These are phyloP conservation scores for Hypericum perforatum DNA, from an alignment of 345 rosid species.

Conservation along the genomic window DNA sequence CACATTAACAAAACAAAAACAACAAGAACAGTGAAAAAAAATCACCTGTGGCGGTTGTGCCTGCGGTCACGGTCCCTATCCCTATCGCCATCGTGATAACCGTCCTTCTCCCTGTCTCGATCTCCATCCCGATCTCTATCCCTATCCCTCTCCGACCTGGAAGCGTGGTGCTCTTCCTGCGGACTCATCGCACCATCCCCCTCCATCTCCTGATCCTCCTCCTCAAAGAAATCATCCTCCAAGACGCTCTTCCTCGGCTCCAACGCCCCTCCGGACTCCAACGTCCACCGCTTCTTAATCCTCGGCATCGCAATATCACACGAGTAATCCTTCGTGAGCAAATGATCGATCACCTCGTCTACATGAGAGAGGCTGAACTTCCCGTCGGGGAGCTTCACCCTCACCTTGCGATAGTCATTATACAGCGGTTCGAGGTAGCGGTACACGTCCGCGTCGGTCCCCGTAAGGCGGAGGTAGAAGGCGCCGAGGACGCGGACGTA, in stretches of 20 bases:
- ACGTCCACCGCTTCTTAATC: constrained; percentile 86
- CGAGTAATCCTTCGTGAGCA: constrained; percentile 69
- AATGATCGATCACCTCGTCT: constrained; percentile 84
- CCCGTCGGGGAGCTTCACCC: constrained; percentile 57
- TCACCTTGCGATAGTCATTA: constrained; percentile 76
- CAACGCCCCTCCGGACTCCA: constrained; percentile 54
- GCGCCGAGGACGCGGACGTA: constrained; percentile 73
- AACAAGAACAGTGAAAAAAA: neutral
- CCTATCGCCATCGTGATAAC: constrained; percentile 49
- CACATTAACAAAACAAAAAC: neutral
- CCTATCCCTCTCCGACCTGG: constrained; percentile 14
- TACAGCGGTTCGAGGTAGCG: constrained; percentile 78
- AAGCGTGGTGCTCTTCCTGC: constrained; percentile 52
- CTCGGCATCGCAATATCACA: constrained; percentile 88
- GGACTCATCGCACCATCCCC: constrained; percentile 22
- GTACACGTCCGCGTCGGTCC: constrained; percentile 63
- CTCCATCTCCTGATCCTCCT: constrained; percentile 86
- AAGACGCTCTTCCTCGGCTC: constrained; percentile 84
- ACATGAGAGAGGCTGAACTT: constrained; percentile 54
- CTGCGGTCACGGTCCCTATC: constrained; percentile 56
- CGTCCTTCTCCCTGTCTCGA: constrained; percentile 35
- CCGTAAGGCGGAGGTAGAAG: constrained; percentile 77
- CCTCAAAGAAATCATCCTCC: constrained; percentile 97
- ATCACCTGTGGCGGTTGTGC: constrained; percentile 66
- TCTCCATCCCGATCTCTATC: constrained; percentile 37